phyloP scores from a whole-genome alignment of 164 flowering plant genomes.

The Umbellularia californica region DNA sequence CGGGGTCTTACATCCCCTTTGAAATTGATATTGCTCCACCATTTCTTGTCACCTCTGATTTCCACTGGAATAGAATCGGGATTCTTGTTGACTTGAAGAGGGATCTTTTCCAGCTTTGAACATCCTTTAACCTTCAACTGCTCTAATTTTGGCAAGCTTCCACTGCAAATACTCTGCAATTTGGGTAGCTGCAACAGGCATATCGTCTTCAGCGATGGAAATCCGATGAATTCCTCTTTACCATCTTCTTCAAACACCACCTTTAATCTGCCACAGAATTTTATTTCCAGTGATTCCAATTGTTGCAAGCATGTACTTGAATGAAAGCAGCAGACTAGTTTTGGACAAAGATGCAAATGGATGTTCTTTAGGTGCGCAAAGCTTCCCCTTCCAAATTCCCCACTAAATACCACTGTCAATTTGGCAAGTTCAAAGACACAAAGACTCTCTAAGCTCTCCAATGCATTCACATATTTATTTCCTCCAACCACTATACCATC shows the following conservation, averaged over 20 bases:
- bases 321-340: neutral
- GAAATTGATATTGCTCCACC: neutral
- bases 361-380: neutral
- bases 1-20: too few species aligned
- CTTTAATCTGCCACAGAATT: neutral
- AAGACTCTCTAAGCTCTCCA: neutral
- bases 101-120: constrained; percentile 1
- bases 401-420: neutral
- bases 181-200: neutral
- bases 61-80: neutral
- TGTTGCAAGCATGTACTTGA: neutral
- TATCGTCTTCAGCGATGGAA: neutral
- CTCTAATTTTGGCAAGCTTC: neutral
- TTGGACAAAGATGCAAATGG: neutral
- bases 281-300: neutral
- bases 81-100: neutral
- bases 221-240: neutral
- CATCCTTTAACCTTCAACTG: constrained; percentile 3
- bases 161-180: constrained; percentile 1
- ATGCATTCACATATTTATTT: neutral
- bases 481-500: neutral
- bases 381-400: neutral
- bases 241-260: neutral
- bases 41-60: neutral
- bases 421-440: neutral